A percentile compares a stretch with the other conserved stretches of the same genome.
These are phyloP conservation scores for Ceriops zippeliana DNA, from an alignment of 345 rosid genomes.

Conservation along the genomic window DNA sequence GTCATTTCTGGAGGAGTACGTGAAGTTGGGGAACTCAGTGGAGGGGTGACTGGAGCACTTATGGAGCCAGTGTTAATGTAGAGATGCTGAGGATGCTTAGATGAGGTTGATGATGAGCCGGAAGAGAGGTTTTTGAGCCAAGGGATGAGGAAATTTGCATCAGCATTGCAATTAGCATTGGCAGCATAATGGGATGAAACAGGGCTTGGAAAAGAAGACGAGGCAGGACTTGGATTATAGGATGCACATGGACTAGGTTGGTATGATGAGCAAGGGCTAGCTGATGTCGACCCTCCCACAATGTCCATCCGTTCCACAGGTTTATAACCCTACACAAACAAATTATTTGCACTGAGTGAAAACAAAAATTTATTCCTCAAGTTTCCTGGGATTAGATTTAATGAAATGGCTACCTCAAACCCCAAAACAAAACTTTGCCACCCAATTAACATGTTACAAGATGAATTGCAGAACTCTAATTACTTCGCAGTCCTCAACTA, in stretches of 20 bases:
- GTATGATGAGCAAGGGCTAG: constrained; percentile 79
- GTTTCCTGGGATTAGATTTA: no score
- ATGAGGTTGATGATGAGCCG: constrained; percentile 78
- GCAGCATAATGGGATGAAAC: constrained; percentile 60
- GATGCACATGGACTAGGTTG: constrained; percentile 76
- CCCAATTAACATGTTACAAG: no score
- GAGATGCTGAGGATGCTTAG: constrained; percentile 60
- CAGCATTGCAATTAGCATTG: constrained; percentile 50
- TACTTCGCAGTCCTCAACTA: no score
- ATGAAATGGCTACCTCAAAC: no score
- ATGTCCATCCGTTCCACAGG: constrained; percentile 77
- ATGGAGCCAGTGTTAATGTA: constrained; percentile 80
- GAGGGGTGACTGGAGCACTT: constrained; percentile 99
- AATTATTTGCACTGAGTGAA: background rate
- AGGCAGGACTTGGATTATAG: constrained; percentile 79
- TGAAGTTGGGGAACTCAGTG: constrained; percentile 88
- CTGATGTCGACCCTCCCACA: constrained; percentile 67
- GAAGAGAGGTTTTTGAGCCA: constrained; percentile 96
- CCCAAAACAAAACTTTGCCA: no score
- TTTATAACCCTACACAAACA: constrained; percentile 67
- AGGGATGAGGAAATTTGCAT: constrained; percentile 76
- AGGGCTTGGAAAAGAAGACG: constrained; percentile 90
- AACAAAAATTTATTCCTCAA: background rate
- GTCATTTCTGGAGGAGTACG: constrained; percentile 62
- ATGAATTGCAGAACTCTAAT: no score